A percentile compares a stretch with the other conserved stretches of the same genome.
Conservation (phyloP, 2,329 filamentous ascomycete genomes). For the Fusarium pilosicola region DNA sequence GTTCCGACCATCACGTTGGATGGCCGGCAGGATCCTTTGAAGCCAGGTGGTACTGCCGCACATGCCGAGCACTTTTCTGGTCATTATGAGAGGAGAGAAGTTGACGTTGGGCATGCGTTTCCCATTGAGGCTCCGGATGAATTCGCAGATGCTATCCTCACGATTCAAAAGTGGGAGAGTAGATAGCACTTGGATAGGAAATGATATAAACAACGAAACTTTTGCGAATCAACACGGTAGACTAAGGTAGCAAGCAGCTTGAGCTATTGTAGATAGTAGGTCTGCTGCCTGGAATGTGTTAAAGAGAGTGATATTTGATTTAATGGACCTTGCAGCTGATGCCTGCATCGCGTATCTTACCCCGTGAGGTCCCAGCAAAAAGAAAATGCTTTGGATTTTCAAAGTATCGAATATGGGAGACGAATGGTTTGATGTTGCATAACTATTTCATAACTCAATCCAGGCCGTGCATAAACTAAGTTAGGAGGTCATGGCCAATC, state of each 20-base stretch:
- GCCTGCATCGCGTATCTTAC: neutral
- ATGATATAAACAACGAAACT: neutral
- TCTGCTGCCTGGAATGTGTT: neutral
- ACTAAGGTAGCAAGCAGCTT: neutral
- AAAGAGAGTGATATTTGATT: neutral
- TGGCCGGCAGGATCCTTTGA: neutral
- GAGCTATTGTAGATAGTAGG: neutral
- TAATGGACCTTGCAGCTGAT: neutral
- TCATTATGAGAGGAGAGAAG: neutral
- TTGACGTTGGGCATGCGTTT: constrained; percentile 8
- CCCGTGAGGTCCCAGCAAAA: too few relatives aligned
- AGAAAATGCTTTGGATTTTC: too few relatives aligned
- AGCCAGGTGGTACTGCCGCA: neutral
- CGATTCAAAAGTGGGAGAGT: neutral
- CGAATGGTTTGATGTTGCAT: neutral
- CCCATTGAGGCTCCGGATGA: constrained; percentile 7
- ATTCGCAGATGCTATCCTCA: neutral
- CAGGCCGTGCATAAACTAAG: neutral
- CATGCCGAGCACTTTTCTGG: neutral
- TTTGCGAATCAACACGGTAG: neutral
- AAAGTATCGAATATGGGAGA: neutral
- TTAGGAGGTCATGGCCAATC: neutral
- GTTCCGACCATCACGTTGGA: constrained; percentile 1
- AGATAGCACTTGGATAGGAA: neutral
- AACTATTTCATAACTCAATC: neutral